A percentile compares a stretch with the other conserved stretches of the same genome.
phyloP scores from a whole-genome alignment of 805 yeast species.

The Blastobotrys chiropterorum region DNA sequence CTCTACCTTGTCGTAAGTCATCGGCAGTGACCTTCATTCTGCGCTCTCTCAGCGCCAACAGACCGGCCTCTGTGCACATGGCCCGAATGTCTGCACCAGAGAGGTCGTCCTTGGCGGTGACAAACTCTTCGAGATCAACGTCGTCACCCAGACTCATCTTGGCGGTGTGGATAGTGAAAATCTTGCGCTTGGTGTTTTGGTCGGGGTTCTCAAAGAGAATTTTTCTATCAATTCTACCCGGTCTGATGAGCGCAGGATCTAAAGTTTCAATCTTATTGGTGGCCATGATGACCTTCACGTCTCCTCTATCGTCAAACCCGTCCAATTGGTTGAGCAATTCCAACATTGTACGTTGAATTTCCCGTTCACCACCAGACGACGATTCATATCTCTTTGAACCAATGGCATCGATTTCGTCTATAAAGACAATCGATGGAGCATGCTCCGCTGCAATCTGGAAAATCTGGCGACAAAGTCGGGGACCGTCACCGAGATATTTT shows the following conservation, averaged over 20 bases:
- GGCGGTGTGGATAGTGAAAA: constrained; percentile 83
- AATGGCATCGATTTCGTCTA: constrained; percentile 98
- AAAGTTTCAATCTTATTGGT: constrained; percentile 90
- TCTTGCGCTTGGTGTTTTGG: constrained; percentile 85
- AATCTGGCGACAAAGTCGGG: constrained; percentile 86
- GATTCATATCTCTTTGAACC: constrained; percentile 96
- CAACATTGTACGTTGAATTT: constrained; percentile 96
- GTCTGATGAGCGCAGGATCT: constrained; percentile 94
- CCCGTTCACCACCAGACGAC: constrained; percentile 92
- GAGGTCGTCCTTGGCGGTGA: constrained; percentile 84
- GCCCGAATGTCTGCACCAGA: constrained; percentile 98
- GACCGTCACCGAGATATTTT: constrained; percentile 96
- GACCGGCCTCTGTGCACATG: constrained; percentile 94
- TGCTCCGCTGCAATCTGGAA: constrained; percentile 95
- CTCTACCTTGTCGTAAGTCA: constrained; percentile 90
- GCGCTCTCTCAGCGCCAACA: constrained; percentile 91
- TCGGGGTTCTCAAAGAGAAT: constrained; percentile 95
- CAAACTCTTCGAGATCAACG: constrained; percentile 83
- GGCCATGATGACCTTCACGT: constrained; percentile 97
- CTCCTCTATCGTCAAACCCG: constrained; percentile 96
- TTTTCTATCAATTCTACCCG: constrained; percentile 95
- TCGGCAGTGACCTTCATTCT: constrained; percentile 95
- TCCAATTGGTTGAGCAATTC: constrained; percentile 91
- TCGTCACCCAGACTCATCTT: constrained; percentile 88
- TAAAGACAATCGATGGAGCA: constrained; percentile 97